Conservation (phyloP, 768 basidiomycete species). For the Mycena vulgaris region DNA sequence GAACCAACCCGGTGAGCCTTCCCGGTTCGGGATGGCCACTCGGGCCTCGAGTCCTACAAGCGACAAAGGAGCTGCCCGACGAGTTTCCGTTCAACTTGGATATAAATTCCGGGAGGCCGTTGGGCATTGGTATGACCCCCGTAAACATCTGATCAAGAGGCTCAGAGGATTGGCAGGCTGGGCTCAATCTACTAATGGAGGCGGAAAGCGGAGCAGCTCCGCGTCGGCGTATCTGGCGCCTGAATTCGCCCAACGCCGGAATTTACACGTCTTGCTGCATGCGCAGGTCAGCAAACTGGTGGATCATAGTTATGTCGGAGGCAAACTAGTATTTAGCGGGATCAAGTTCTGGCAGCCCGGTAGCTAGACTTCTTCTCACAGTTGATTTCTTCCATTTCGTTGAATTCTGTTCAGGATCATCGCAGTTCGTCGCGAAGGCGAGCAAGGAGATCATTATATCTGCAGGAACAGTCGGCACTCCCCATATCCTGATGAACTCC, state of each 20-base stretch:
- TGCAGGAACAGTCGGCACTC: slow-evolving; percentile 50
- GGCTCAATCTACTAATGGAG: slow-evolving; percentile 47
- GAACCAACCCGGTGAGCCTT: slow-evolving; percentile 51
- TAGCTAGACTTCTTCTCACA: no score
- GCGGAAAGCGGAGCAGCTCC: slow-evolving; percentile 54
- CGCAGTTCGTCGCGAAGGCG: slow-evolving; percentile 36
- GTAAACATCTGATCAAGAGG: no score
- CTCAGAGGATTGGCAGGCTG: slow-evolving; percentile 43
- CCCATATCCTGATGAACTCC: slow-evolving; percentile 10
- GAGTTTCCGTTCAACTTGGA: slow-evolving; percentile 56
- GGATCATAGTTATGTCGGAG: slow-evolving; percentile 30
- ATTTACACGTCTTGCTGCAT: slow-evolving; percentile 55
- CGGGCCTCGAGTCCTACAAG: slow-evolving; percentile 54
- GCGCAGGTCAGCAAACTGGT: slow-evolving; percentile 50
- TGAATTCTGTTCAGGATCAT: neutral
- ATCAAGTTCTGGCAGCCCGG: slow-evolving; percentile 36
- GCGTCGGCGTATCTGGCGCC: slow-evolving; percentile 53
- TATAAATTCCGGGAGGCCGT: slow-evolving; percentile 50
- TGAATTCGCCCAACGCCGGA: slow-evolving; percentile 46
- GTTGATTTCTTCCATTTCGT: neutral
- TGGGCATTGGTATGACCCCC: slow-evolving; percentile 48
- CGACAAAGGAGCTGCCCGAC: slow-evolving; percentile 49
- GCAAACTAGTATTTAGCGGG: slow-evolving; percentile 37
- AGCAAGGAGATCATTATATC: slow-evolving; percentile 51
- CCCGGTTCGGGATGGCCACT: slow-evolving; percentile 48